Percentiles rank a stretch among this genome's conserved stretches.
phyloP scores from a whole-genome alignment of 805 yeast species.

The Zygoascus ofunaensis region DNA sequence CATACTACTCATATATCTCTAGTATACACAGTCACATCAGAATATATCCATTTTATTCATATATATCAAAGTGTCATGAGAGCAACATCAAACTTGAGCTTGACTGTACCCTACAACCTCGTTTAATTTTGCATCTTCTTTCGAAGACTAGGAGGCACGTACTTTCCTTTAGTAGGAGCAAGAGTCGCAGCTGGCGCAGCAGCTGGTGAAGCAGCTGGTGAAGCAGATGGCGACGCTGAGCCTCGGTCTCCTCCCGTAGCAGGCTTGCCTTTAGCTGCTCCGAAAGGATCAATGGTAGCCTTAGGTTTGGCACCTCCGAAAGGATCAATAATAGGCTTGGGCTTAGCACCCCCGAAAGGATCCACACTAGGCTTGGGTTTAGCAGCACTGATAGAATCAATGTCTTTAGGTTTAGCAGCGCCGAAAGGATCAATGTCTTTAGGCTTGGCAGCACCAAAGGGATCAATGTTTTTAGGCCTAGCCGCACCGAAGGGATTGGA shows the following conservation, averaged over 20 bases:
- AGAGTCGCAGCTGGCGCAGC: too few relatives aligned
- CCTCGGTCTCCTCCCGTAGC: neutral
- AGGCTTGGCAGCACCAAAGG: slow-evolving; percentile 2
- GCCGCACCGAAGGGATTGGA: neutral
- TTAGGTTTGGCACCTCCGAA: neutral
- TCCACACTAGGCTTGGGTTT: neutral
- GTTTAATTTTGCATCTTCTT: too few relatives aligned
- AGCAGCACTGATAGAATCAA: neutral
- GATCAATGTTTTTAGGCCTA: neutral
- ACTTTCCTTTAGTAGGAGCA: slow-evolving; percentile 6
- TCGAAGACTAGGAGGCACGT: slow-evolving; percentile 11
- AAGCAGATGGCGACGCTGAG: neutral
- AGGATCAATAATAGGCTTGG: too few relatives aligned
- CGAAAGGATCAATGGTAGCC: neutral
- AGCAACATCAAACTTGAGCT: too few relatives aligned
- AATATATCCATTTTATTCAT: too few relatives aligned
- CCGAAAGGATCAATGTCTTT: neutral
- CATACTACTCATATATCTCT: too few relatives aligned
- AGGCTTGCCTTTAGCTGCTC: neutral
- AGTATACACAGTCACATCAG: too few relatives aligned
- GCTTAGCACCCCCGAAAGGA: slow-evolving; percentile 1
- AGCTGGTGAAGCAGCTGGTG: too few relatives aligned
- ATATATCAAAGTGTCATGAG: too few relatives aligned
- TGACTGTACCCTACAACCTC: too few relatives aligned
- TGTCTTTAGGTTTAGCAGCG: neutral